These are phyloP conservation scores for Nicotiana otophora DNA, from an alignment of 257 asterid species.

Conservation along the genomic window DNA sequence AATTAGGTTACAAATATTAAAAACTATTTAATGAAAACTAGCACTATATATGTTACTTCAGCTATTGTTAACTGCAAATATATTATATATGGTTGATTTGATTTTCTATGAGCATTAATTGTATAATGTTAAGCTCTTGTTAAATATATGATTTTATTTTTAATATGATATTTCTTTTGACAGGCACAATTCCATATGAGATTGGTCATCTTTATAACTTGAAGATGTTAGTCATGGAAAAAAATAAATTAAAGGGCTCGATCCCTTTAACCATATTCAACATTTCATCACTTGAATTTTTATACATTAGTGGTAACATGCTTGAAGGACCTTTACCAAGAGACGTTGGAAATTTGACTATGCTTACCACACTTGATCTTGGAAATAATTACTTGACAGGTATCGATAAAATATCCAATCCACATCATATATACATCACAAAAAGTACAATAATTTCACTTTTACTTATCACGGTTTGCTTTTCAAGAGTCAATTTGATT, in stretches of 20 bases:
- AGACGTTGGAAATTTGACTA: conserved; percentile 28
- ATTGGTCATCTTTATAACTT: background rate
- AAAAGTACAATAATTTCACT: no score
- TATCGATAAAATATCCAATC: background rate
- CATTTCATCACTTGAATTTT: conserved; percentile 16
- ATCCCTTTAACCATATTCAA: conserved; percentile 20
- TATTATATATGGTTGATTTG: no score
- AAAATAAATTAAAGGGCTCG: conserved; percentile 11
- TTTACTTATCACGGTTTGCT: no score
- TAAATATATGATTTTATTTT: background rate
- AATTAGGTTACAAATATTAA: no score
- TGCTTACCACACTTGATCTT: conserved; percentile 11
- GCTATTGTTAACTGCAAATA: no score
- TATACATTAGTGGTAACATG: conserved; percentile 18
- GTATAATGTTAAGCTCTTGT: background rate
- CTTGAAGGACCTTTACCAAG: conserved; percentile 28
- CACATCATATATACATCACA: no score
- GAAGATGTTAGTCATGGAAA: background rate
- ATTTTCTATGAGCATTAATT: no score
- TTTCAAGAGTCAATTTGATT: no score
- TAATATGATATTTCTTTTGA: background rate
- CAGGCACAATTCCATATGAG: background rate
- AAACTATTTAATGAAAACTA: no score
- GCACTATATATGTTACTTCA: no score
- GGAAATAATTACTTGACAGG: conserved; percentile 29